phyloP scores from a whole-genome alignment of 2,329 filamentous ascomycete species.

The Coniochaeta sp. region DNA sequence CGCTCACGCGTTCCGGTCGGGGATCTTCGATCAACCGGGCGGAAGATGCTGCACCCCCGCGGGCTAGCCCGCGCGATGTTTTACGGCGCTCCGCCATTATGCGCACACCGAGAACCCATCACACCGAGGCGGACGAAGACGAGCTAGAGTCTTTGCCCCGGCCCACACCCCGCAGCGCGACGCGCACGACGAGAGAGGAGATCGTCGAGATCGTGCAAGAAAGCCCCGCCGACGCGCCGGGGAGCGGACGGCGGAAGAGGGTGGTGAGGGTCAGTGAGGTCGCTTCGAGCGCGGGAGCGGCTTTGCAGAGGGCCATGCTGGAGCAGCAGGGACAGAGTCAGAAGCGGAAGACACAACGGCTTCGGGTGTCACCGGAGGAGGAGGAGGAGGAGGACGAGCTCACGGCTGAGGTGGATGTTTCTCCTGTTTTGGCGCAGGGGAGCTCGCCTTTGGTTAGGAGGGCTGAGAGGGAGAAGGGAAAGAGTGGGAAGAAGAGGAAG shows the following conservation, averaged over 20 bases:
- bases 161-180: neutral
- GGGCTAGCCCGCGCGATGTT: no score
- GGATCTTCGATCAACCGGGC: no score
- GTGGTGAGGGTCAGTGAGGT: constrained; percentile 25
- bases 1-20: neutral
- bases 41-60: no score
- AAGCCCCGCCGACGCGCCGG: constrained; percentile 47
- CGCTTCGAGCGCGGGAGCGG: constrained; percentile 24
- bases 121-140: constrained; percentile 7
- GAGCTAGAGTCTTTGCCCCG: constrained; percentile 10
- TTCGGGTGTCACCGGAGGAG: no score
- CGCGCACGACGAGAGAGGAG: neutral
- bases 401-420: constrained; percentile 4
- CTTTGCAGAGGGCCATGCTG: constrained; percentile 32
- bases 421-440: constrained; percentile 4
- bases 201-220: constrained; percentile 40
- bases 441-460: constrained; percentile 37
- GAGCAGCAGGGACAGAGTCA: constrained; percentile 17
- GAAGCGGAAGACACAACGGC: constrained; percentile 8
- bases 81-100: neutral
- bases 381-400: constrained; percentile 17
- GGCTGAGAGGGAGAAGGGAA: no score
- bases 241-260: constrained; percentile 43
- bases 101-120: neutral
- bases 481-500: neutral